Evolutionary conservation across 2,329 filamentous ascomycete genomes (phyloP), one percentile per base, ranked within the genome.

Genomic region (Nannizzia gypsea): DNA sequence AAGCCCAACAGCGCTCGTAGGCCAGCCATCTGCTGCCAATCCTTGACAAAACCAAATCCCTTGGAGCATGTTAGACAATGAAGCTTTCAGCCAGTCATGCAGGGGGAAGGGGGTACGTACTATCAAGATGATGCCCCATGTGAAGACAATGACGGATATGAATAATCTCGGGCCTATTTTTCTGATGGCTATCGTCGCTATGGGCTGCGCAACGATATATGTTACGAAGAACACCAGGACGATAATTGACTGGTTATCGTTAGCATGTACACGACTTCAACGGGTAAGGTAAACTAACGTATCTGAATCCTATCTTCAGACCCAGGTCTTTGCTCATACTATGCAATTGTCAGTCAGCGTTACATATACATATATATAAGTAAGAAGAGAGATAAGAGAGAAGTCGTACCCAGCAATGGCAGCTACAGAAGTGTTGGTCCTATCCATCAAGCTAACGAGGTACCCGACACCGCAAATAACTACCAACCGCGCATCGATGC

Each of bases 381-480:
- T 6, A 20, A 22, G 38, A 15, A 34, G 36, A 26, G 4, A 34
- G n/a, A 24, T 36, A 24, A 5, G n/a, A 0, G 3, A 22, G 31
- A 1, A 15, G 24, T 36, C 61, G 15, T 57, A 63, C 78, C 80
- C 88, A 20, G 89, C 88, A 69, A 92, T 86, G 52, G 82, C 82
- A 44, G 87, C 88, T 22, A 82, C 78, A n/a, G 82, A 82, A 69
- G 91, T 74, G 71, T 92, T 92, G 1, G 86, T 89, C 34, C 89
- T 79, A 68, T 93, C 89, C 83, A 92, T 88, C 61, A 92, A 74
- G 64, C 82, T 86, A 66, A 89, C 78, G 69, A 86, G 89, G 72
- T 91, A 91, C 74, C 90, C 80, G 64, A 80, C 68, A 20, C 85
- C 85, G 3, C 83, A 81, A 1, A 80, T 84, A 2, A 80, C 68